phyloP scores from a whole-genome alignment of 208 protist genomes.

The Leishmania gerbilli region DNA sequence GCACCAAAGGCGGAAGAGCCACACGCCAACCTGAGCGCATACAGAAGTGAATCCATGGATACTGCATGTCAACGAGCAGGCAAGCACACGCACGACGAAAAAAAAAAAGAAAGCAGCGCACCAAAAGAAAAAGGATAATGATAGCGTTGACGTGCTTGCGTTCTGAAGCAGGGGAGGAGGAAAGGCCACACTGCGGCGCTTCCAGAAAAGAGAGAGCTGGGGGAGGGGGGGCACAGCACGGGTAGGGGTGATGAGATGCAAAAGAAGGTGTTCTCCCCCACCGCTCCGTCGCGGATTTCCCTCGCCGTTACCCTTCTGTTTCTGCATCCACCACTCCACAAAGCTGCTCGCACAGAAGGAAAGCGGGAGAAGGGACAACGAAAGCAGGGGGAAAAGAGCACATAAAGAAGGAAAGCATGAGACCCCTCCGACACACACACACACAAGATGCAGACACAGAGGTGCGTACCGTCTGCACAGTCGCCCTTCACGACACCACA shows the following conservation, averaged over 20 bases:
- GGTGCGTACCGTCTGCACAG: not conserved
- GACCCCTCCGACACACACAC: not conserved
- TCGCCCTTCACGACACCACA: not conserved
- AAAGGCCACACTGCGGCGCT: not conserved
- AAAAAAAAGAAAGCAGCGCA: not conserved
- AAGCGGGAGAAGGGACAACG: no score
- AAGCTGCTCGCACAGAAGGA: constrained; percentile 3
- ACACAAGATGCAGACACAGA: not conserved
- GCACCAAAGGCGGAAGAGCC: no score
- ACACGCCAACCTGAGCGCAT: no score
- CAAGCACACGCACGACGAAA: not conserved
- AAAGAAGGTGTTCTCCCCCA: constrained; percentile 1
- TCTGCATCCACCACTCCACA: not conserved
- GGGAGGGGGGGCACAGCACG: not conserved
- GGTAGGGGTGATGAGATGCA: not conserved
- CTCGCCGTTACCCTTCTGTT: not conserved
- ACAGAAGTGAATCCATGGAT: no score
- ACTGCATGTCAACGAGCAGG: no score
- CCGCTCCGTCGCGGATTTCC: not conserved
- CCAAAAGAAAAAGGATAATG: not conserved
- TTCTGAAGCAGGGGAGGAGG: not conserved
- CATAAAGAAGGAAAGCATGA: not conserved
- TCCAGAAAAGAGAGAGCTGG: not conserved
- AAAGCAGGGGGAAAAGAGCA: not conserved
- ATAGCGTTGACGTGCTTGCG: not conserved